Conservation (phyloP, 768 basidiomycete genomes). For the Mycena amicta region DNA sequence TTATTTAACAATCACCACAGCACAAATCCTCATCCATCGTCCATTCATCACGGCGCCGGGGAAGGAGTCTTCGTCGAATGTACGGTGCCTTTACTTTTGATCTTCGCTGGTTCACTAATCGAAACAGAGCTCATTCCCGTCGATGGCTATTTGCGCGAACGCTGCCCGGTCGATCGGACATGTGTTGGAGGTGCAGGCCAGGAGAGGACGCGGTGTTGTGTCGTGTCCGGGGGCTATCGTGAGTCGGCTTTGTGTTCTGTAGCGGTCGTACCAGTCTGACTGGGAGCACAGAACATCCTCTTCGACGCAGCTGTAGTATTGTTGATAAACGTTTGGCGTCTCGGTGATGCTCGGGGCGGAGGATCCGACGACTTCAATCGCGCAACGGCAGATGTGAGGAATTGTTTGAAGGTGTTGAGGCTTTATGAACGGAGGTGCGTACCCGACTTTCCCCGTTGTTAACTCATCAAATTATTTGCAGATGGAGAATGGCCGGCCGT, state of each 20-base stretch:
- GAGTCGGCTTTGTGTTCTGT: background rate
- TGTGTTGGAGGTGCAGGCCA: conserved; percentile 31
- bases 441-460: background rate
- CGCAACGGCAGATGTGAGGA: background rate
- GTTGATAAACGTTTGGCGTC: conserved; percentile 42
- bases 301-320: conserved; percentile 42
- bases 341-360: background rate
- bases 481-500: background rate
- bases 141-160: conserved; percentile 46
- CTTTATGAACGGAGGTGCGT: background rate
- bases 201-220: conserved; percentile 26
- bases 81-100: background rate
- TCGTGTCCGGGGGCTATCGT: conserved; percentile 21
- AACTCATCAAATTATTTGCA: background rate
- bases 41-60: conserved; percentile 42
- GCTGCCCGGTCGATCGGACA: conserved; percentile 41
- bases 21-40: conserved; percentile 47
- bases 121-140: conserved; percentile 31
- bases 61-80: background rate
- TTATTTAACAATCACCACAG: conserved; percentile 5
- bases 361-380: background rate
- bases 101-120: background rate
- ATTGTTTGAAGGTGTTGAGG: background rate
- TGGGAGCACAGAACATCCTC: conserved; percentile 25
- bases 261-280: background rate